These are phyloP conservation scores for Apiospora aurea DNA, from an alignment of 2,329 filamentous ascomycete genomes.

Conservation along the genomic window DNA sequence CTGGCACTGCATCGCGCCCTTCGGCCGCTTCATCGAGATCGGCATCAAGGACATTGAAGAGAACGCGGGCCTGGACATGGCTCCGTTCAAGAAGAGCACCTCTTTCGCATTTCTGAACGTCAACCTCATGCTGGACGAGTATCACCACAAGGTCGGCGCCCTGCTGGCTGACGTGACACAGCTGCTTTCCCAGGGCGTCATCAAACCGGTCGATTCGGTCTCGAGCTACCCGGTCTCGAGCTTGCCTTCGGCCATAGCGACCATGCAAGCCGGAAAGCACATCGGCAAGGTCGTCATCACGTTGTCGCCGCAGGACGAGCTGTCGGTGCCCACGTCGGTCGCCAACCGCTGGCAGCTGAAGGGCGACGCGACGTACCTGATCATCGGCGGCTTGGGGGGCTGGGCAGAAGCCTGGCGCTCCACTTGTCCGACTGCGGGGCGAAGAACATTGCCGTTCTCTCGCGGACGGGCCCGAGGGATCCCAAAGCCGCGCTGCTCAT, in stretches of 20 bases:
- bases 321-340: neutral
- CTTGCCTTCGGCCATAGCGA: neutral
- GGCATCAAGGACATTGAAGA: constrained; percentile 23
- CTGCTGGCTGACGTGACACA: too few species aligned
- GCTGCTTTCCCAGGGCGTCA: neutral
- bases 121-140: too few species aligned
- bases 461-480: constrained; percentile 30
- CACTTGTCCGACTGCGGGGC: constrained; percentile 59
- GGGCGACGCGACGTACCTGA: constrained; percentile 53
- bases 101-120: neutral
- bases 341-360: neutral
- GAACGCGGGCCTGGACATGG: constrained; percentile 23
- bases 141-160: too few species aligned
- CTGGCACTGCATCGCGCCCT: constrained; percentile 27
- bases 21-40: constrained; percentile 26
- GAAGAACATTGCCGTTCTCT: constrained; percentile 56
- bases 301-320: neutral
- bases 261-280: neutral
- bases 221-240: neutral
- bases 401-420: constrained; percentile 55
- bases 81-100: neutral
- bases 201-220: too few species aligned
- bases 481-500: too few species aligned
- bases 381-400: constrained; percentile 60
- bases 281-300: neutral